Conservation (phyloP, 805 yeast species). For the Lachancea thermotolerans region DNA sequence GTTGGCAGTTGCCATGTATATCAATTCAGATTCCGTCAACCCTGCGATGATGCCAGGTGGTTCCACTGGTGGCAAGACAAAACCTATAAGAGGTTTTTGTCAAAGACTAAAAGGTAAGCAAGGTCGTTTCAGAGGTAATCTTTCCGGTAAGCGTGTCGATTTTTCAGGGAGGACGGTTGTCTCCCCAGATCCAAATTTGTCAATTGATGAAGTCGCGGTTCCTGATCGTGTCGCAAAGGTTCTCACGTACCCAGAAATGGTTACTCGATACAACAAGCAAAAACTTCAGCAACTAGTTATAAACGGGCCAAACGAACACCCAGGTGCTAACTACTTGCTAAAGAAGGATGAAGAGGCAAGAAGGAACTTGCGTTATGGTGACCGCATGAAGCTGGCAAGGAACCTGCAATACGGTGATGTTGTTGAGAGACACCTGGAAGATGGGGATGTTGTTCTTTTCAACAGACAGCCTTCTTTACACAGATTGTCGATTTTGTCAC, state of each 20-base stretch:
- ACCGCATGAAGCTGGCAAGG: constrained; percentile 68
- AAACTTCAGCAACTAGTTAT: constrained; percentile 68
- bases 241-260: constrained; percentile 91
- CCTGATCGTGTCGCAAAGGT: constrained; percentile 96
- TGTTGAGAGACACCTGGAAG: constrained; percentile 95
- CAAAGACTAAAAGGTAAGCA: constrained; percentile 97
- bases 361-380: constrained; percentile 85
- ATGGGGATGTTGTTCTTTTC: constrained; percentile 92
- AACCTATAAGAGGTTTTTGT: constrained; percentile 87
- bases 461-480: constrained; percentile 98
- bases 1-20: constrained; percentile 92
- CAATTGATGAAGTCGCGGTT: constrained; percentile 96
- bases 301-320: constrained; percentile 84
- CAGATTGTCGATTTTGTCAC: constrained; percentile 87
- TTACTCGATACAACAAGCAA: constrained; percentile 76
- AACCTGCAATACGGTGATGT: constrained; percentile 80
- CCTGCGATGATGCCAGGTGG: constrained; percentile 71
- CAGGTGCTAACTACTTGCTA: constrained; percentile 91
- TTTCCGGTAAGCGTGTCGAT: constrained; percentile 98
- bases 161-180: constrained; percentile 97
- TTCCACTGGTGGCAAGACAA: constrained; percentile 47
- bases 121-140: constrained; percentile 96
- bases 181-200: constrained; percentile 94
- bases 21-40: constrained; percentile 88
- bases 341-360: constrained; percentile 81